phyloP scores from a whole-genome alignment of 2,329 filamentous ascomycete genomes.

The Zalaria obscura region DNA sequence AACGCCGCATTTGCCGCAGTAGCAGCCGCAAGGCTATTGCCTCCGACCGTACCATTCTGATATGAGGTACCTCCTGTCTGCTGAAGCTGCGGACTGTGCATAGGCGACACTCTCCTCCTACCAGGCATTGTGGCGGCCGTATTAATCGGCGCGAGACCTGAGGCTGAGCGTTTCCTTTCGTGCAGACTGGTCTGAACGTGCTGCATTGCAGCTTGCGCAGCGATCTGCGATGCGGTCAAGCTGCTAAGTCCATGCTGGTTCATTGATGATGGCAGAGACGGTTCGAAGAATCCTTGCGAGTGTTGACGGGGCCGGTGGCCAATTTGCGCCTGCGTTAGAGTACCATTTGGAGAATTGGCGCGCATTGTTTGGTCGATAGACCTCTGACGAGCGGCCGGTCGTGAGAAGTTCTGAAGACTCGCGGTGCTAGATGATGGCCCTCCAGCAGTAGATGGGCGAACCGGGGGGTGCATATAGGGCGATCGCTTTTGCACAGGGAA shows the following conservation, averaged over 20 bases:
- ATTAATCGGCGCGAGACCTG: conserved; percentile 44
- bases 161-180: conserved; percentile 57
- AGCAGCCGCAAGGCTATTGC: conserved; percentile 50
- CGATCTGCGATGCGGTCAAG: conserved; percentile 59
- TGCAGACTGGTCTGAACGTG: conserved; percentile 11
- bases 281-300: conserved; percentile 64
- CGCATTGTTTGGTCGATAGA: conserved; percentile 18
- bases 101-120: conserved; percentile 3
- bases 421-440: conserved; percentile 17
- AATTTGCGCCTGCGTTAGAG: conserved; percentile 14
- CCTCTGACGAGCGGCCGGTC: conserved; percentile 14
- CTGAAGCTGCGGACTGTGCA: conserved; percentile 3
- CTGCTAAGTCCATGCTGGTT: conserved; percentile 33
- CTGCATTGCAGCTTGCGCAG: conserved; percentile 64
- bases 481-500: conserved; percentile 18
- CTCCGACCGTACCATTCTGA: conserved; percentile 47
- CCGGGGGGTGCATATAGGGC: conserved; percentile 13
- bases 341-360: conserved; percentile 14
- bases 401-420: conserved; percentile 19
- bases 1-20: conserved; percentile 63
- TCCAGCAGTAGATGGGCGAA: conserved; percentile 18
- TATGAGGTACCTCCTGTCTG: conserved; percentile 24
- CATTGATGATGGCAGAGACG: conserved; percentile 41
- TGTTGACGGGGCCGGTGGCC: conserved; percentile 52
- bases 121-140: conserved; percentile 11